phyloP scores from a whole-genome alignment of 345 rosid genomes.

The Citrus glauca region DNA sequence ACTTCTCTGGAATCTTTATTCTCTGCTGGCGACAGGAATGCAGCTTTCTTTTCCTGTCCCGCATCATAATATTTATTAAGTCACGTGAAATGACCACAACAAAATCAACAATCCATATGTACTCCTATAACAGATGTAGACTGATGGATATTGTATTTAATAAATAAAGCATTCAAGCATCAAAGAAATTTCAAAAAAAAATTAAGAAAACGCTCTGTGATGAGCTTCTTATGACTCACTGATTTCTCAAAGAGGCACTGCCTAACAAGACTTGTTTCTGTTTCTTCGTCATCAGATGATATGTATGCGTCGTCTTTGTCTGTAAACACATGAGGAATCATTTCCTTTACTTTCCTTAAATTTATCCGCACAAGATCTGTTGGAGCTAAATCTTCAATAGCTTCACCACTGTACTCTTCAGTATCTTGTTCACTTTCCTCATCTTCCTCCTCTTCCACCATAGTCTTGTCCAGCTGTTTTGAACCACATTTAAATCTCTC shows the following conservation, averaged over 20 bases:
- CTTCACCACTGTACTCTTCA: slow-evolving; percentile 38
- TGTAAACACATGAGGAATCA: slow-evolving; percentile 82
- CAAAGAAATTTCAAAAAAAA: background rate
- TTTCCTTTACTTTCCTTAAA: slow-evolving; percentile 76
- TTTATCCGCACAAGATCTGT: slow-evolving; percentile 46
- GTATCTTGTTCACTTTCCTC: slow-evolving; percentile 38
- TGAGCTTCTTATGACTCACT: slow-evolving; percentile 46
- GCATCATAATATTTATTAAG: slow-evolving; percentile 11
- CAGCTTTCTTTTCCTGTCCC: slow-evolving; percentile 54
- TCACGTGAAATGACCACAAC: background rate
- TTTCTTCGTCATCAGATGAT: slow-evolving; percentile 91
- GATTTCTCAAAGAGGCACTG: slow-evolving; percentile 47
- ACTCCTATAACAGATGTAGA: background rate
- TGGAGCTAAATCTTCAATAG: slow-evolving; percentile 40
- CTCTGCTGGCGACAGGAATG: slow-evolving; percentile 48
- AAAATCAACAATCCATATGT: background rate
- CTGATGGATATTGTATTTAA: background rate
- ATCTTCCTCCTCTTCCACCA: slow-evolving; percentile 46
- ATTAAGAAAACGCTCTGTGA: background rate
- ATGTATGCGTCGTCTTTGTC: slow-evolving; percentile 72
- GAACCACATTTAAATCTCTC: slow-evolving; percentile 61
- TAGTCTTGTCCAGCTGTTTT: slow-evolving; percentile 33
- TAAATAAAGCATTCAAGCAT: background rate
- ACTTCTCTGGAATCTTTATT: slow-evolving; percentile 57
- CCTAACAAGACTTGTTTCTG: slow-evolving; percentile 44